Conservation (phyloP, 345 rosid genomes). For the Eucalyptus brandiana region DNA sequence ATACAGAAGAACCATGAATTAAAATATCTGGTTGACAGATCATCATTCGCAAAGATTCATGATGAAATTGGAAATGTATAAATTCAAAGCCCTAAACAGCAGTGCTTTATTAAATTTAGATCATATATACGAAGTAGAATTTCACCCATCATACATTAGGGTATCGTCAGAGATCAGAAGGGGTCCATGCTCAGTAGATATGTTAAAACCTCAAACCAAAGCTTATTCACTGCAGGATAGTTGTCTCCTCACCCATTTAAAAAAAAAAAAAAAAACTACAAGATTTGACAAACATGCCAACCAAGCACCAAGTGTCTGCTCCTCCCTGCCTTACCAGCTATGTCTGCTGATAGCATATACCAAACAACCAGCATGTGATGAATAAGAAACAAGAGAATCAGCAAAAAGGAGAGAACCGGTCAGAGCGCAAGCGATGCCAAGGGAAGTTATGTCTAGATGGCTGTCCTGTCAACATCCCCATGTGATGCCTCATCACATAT, state of each 20-base stretch:
- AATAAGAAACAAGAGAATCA: not conserved
- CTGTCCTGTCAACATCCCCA: not conserved
- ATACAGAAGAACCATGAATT: too few relatives aligned
- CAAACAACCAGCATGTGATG: not conserved
- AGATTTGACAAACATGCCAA: not conserved
- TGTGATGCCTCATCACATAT: not conserved
- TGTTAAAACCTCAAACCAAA: not conserved
- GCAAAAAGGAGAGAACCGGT: not conserved
- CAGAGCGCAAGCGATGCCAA: not conserved
- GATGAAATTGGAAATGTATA: too few relatives aligned
- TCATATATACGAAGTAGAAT: not conserved
- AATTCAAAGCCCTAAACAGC: too few relatives aligned
- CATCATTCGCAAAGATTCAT: too few relatives aligned
- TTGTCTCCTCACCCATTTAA: not conserved
- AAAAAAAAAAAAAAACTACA: not conserved
- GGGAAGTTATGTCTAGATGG: not conserved
- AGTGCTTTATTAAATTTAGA: too few relatives aligned
- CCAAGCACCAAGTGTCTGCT: not conserved
- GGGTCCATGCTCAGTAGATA: not conserved
- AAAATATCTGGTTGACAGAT: too few relatives aligned
- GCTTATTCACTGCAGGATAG: not conserved
- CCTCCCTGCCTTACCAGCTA: not conserved
- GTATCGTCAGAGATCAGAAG: not conserved
- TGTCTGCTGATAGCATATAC: not conserved
- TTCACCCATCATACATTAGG: not conserved